Conservation (phyloP, 164 flowering plant genomes). For the Annona cherimola region DNA sequence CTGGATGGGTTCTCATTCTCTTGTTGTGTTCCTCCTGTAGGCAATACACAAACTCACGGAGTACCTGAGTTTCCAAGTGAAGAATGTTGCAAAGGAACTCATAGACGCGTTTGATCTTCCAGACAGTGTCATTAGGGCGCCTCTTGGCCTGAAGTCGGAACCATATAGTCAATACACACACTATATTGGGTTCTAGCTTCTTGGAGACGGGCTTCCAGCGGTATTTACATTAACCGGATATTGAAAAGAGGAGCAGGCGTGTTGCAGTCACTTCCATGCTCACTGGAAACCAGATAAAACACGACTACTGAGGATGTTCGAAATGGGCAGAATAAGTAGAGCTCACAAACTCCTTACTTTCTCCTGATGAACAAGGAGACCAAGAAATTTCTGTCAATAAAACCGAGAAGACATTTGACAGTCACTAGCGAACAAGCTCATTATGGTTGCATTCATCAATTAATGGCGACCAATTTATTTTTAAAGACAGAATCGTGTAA, state of each 20-base stretch:
- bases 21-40: constrained; percentile 31
- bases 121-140: constrained; percentile 73
- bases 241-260: not conserved
- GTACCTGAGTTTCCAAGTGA: constrained; percentile 85
- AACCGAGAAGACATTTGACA: not conserved
- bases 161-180: constrained; percentile 79
- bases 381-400: too few relatives aligned
- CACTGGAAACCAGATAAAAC: not conserved
- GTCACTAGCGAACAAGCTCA: not conserved
- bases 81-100: constrained; percentile 64
- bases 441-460: too few relatives aligned
- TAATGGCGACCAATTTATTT: too few relatives aligned
- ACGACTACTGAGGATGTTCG: not conserved
- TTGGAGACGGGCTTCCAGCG: not conserved
- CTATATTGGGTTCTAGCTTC: constrained; percentile 49
- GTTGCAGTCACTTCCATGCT: not conserved
- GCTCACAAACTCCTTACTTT: too few relatives aligned
- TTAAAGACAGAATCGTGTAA: not conserved
- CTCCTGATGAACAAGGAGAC: too few relatives aligned
- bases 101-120: constrained; percentile 88
- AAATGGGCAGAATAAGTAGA: too few relatives aligned
- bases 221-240: not conserved
- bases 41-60: constrained; percentile 93
- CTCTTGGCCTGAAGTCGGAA: constrained; percentile 75
- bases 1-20: not conserved